Conservation (phyloP, 2,329 filamentous ascomycete genomes). For the Plenodomus lindquistii region DNA sequence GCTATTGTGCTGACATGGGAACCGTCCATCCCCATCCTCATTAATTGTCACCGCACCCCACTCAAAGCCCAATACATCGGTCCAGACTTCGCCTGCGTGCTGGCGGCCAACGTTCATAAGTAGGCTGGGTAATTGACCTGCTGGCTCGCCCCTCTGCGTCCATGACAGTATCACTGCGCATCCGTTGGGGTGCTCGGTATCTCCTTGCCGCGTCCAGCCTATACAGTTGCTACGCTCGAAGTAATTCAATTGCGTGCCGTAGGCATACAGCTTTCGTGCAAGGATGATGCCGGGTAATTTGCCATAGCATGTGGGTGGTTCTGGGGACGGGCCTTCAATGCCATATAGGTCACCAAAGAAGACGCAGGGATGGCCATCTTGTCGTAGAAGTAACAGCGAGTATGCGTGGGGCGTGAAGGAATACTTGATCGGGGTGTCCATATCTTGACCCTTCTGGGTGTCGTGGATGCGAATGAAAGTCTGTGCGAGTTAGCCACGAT, state of each 20-base stretch:
- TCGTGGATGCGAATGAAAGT: conserved; percentile 72
- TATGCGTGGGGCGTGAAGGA: conserved; percentile 72
- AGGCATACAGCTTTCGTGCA: conserved; percentile 65
- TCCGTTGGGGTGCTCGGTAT: conserved; percentile 22
- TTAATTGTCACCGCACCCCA: conserved; percentile 60
- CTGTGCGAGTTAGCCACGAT: conserved; percentile 30
- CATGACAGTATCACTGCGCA: too few species aligned
- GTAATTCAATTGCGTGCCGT: conserved; percentile 65
- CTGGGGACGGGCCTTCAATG: conserved; percentile 53
- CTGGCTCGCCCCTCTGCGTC: too few species aligned
- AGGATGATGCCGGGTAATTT: conserved; percentile 61
- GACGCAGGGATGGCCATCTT: conserved; percentile 63
- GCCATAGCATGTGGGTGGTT: conserved; percentile 55
- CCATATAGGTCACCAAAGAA: conserved; percentile 71
- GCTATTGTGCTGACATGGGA: conserved; percentile 37
- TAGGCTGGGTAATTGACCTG: conserved; percentile 11
- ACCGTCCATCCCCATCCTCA: conserved; percentile 58
- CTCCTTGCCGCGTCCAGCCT: conserved; percentile 58
- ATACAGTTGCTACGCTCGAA: conserved; percentile 62
- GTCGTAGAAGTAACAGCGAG: conserved; percentile 66
- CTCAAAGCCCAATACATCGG: conserved; percentile 56
- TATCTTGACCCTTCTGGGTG: conserved; percentile 55
- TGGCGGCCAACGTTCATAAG: conserved; percentile 61
- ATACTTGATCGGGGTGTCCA: conserved; percentile 61
- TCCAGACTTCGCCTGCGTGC: conserved; percentile 63